phyloP scores from a whole-genome alignment of 164 flowering plant species.

The Hamamelis virginiana region DNA sequence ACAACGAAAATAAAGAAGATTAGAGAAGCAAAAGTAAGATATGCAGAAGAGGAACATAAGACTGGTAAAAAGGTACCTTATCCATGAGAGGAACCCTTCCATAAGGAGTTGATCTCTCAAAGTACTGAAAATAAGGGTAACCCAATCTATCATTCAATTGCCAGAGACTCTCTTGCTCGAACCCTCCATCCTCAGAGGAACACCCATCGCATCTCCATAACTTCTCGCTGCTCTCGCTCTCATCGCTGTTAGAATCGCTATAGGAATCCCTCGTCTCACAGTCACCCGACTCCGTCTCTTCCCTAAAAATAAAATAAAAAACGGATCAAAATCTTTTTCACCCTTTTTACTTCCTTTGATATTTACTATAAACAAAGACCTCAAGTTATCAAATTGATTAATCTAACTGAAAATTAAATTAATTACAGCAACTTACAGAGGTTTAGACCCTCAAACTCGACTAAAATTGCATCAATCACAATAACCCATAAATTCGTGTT shows the following conservation, averaged over 20 bases:
- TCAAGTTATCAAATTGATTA: background rate
- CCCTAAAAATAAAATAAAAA: conserved; percentile 53
- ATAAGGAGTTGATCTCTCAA: conserved; percentile 84
- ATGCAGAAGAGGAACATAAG: background rate
- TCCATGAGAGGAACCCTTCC: conserved; percentile 90
- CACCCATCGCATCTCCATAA: conserved; percentile 70
- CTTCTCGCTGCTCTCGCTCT: conserved; percentile 79
- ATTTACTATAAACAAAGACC: background rate
- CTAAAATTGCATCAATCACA: too few species aligned
- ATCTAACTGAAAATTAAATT: too few species aligned
- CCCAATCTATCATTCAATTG: conserved; percentile 73
- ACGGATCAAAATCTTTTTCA: too few species aligned
- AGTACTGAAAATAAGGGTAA: conserved; percentile 70
- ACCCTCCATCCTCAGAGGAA: conserved; percentile 66
- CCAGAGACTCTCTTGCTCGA: conserved; percentile 55
- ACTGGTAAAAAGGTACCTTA: conserved; percentile 49
- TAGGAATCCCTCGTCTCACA: conserved; percentile 68
- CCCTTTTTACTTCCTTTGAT: background rate
- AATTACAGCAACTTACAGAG: too few species aligned
- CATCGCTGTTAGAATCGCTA: conserved; percentile 81
- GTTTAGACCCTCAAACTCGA: too few species aligned
- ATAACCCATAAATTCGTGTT: too few species aligned
- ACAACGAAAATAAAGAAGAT: conserved; percentile 3
- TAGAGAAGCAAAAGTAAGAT: background rate
- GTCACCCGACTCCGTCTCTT: conserved; percentile 62